A percentile compares a stretch with the other conserved stretches of the same genome.
Conservation (phyloP, 192 early-diverging fungal genomes). For the Backusella australiensis region DNA sequence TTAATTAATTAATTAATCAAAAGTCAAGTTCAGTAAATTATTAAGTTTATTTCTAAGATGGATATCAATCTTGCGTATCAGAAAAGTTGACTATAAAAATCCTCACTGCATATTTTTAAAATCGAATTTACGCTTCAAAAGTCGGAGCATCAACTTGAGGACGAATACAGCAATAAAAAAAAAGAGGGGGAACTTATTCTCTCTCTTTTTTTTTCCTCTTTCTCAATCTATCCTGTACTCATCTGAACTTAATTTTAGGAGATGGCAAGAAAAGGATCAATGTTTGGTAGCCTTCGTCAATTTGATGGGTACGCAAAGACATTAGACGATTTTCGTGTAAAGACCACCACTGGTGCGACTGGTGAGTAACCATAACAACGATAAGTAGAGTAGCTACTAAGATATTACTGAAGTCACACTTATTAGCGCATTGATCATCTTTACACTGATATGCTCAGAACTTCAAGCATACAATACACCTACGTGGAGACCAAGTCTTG, state of each 20-base stretch:
- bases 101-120: neutral
- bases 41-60: too few species aligned
- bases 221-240: neutral
- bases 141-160: neutral
- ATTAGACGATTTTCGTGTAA: conserved; percentile 90
- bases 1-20: too few species aligned
- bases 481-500: conserved; percentile 67
- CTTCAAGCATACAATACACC: conserved; percentile 75
- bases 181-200: neutral
- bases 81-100: neutral
- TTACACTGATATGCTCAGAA: conserved; percentile 74
- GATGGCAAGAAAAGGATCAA: conserved; percentile 48
- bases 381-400: neutral
- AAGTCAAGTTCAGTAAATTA: too few species aligned
- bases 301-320: conserved; percentile 96
- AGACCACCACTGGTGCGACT: conserved; percentile 75
- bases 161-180: neutral
- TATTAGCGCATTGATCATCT: conserved; percentile 68
- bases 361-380: conserved; percentile 29
- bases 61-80: too few species aligned
- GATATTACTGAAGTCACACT: conserved; percentile 64
- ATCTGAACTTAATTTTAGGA: neutral
- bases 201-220: neutral
- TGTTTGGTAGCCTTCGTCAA: conserved; percentile 51
- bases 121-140: neutral